Base-by-base conservation (phyloP, 2,329 filamentous ascomycete genomes). In the Fusarium luffae region DNA sequence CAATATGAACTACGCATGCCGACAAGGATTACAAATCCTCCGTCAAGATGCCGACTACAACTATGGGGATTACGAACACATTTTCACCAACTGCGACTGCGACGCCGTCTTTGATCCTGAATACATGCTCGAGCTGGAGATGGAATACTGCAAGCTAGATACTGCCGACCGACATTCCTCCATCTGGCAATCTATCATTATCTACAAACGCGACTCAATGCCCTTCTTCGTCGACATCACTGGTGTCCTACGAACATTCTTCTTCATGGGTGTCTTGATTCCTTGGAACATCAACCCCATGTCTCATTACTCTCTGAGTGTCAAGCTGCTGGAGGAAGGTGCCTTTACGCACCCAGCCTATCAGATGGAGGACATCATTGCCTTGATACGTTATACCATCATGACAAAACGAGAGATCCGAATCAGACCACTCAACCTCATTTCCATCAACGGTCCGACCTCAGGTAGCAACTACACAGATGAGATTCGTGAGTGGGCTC, bases 181-280 rank as follows among this genome's bases (percentile, higher is more conserved):
- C 28, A 73, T 73, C 52, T 73, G 71, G 71, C 71, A 73, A n/a
- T 73, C 71, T 27, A 70, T 73, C 50, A 68, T 73, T 40, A 42
- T 71, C 41, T 73, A 73, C 58, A 73, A 70, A 51, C 66, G 70
- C 25, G 58, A 73, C 32, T 71, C 71, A 0, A 73, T 73, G 71
- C 71, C 71, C 3, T 73, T 73, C 60, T 73, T 73, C 54, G 71
- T 73, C 3, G 70, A 73, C 13, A 73, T 73, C 7, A 73, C 71
- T 7, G 71, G 71, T 14, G 66, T 73, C 50, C 54, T 73, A 47
- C 60, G 70, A 14, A 73, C 70, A 10, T 73, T 73, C 40, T 73
- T 73, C 68, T 73, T 73, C 27, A 73, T 73, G 70, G 71, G 71
- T 13, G 52, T 73, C 41, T 46, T 73, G 37, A 73, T 73, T 16